phyloP scores from a whole-genome alignment of 106 monocot genomes.

The Allium cepa region DNA sequence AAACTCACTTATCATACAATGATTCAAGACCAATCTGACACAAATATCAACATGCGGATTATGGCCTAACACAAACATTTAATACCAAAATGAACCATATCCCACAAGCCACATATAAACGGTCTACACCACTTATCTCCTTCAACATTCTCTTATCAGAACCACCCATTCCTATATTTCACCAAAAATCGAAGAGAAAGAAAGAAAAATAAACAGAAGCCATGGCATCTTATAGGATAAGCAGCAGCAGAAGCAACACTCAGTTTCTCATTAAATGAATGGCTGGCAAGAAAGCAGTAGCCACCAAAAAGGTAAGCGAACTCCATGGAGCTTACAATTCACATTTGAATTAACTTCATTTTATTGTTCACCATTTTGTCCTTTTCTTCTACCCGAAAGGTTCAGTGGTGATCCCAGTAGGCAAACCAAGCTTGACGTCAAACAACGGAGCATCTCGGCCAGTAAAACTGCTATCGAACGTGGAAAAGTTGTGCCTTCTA shows the following conservation, averaged over 20 bases:
- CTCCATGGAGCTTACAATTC: neutral
- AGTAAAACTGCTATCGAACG: slow-evolving; percentile 84
- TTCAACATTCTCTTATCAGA: too few relatives aligned
- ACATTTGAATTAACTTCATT: neutral
- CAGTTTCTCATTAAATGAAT: neutral
- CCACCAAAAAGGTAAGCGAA: neutral
- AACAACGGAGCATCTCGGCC: slow-evolving; percentile 20
- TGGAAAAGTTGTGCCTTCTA: slow-evolving; percentile 87
- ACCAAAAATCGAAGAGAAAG: too few relatives aligned
- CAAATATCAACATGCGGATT: too few relatives aligned
- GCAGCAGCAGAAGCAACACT: neutral
- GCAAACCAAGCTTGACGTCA: slow-evolving; percentile 35
- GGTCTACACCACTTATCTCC: too few relatives aligned
- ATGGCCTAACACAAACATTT: too few relatives aligned
- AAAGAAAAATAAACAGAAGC: too few relatives aligned
- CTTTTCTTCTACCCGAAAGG: neutral
- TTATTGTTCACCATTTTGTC: neutral
- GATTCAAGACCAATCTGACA: too few relatives aligned
- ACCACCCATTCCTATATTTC: too few relatives aligned
- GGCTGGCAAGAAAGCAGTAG: neutral
- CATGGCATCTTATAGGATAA: too few relatives aligned
- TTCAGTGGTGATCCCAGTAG: slow-evolving; percentile 58
- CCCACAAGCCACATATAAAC: too few relatives aligned
- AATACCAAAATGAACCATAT: too few relatives aligned
- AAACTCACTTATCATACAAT: too few relatives aligned